Evolutionary conservation across 2,329 filamentous ascomycete species (phyloP).

Genomic region (Fusarium praegraminearum): DNA sequence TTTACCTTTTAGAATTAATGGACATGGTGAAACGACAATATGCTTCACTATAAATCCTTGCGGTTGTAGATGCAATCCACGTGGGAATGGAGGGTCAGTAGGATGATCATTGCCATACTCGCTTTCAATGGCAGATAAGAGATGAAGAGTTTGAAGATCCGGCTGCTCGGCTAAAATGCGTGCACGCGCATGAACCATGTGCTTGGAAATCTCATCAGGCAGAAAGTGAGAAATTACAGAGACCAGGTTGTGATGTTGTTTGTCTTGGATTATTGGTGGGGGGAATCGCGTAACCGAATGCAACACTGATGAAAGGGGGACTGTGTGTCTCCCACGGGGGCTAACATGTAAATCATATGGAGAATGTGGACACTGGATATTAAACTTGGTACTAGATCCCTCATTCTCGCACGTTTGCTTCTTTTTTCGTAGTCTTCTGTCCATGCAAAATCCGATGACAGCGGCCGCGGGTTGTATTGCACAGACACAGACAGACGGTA

Average conservation of each 20-base stretch:
- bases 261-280: background rate
- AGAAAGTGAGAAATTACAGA: background rate
- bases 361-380: background rate
- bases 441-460: slow-evolving; percentile 9
- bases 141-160: background rate
- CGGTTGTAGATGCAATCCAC: background rate
- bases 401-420: background rate
- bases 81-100: background rate
- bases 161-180: background rate
- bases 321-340: background rate
- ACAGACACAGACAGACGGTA: background rate
- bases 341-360: background rate
- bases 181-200: background rate
- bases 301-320: background rate
- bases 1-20: background rate
- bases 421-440: background rate
- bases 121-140: background rate
- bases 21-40: slow-evolving; percentile 10
- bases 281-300: background rate
- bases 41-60: background rate
- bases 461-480: background rate
- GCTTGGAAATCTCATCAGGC: background rate
- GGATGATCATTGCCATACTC: background rate
- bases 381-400: background rate
- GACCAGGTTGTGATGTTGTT: background rate